Conservation (phyloP, 768 basidiomycete genomes). For the Mycena maculata region DNA sequence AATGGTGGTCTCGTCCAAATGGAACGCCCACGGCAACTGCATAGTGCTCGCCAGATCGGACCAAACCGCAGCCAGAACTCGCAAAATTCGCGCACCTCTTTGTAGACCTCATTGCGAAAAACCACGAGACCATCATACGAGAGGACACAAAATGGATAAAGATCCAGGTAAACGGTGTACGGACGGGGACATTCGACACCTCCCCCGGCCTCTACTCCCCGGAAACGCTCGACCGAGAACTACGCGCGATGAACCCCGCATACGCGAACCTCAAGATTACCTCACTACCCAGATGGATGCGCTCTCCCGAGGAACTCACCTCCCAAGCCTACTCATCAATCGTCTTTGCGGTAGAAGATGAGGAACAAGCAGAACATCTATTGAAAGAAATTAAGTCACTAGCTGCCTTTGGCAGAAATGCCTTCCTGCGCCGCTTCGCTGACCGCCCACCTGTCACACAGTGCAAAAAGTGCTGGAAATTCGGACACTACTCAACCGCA, state of each 20-base stretch:
- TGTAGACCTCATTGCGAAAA: neutral
- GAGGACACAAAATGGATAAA: constrained; percentile 17
- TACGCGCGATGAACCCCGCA: constrained; percentile 2
- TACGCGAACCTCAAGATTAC: neutral
- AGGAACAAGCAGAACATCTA: constrained; percentile 3
- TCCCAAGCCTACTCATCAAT: constrained; percentile 4
- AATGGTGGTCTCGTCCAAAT: constrained; percentile 7
- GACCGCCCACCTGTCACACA: constrained; percentile 11
- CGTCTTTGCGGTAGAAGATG: constrained; percentile 7
- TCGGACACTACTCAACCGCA: neutral
- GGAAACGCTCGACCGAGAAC: neutral
- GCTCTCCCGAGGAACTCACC: neutral
- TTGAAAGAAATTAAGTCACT: constrained; percentile 18
- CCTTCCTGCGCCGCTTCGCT: constrained; percentile 2
- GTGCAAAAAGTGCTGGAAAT: constrained; percentile 18
- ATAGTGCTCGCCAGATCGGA: constrained; percentile 4
- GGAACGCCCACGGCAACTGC: constrained; percentile 17
- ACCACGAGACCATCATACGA: neutral
- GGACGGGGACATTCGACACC: neutral
- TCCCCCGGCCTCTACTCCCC: neutral
- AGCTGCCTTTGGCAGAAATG: constrained; percentile 15
- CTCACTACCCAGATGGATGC: neutral
- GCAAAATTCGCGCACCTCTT: neutral
- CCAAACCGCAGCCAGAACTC: constrained; percentile 21
- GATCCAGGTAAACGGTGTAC: constrained; percentile 13